Evolutionary conservation across 164 flowering plant genomes (phyloP).

Genomic region (Litsea cubeba): DNA sequence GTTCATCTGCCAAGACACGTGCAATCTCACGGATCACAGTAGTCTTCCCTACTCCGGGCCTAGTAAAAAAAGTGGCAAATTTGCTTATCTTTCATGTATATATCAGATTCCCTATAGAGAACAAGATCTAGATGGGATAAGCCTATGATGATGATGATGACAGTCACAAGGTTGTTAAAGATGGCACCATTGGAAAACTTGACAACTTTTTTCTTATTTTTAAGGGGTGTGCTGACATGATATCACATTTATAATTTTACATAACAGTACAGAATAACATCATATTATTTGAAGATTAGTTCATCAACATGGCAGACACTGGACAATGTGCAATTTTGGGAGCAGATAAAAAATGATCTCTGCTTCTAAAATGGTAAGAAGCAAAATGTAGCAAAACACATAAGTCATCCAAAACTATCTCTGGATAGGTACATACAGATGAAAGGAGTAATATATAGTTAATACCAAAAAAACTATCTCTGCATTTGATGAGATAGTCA

Average conservation of each 20-base stretch:
- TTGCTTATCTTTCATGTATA: background rate
- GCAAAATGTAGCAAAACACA: no score
- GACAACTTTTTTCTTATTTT: no score
- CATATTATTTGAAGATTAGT: background rate
- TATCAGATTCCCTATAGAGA: no score
- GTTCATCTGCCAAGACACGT: constrained; percentile 58
- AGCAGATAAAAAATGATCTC: background rate
- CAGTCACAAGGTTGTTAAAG: background rate
- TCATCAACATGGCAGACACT: background rate
- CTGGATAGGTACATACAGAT: background rate
- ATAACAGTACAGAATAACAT: background rate
- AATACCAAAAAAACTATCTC: background rate
- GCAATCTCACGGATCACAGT: constrained; percentile 75
- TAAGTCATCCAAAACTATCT: no score
- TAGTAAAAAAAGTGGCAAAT: constrained; percentile 13
- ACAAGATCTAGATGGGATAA: no score
- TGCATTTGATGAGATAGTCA: background rate
- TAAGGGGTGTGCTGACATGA: background rate
- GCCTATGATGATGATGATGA: background rate
- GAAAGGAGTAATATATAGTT: no score
- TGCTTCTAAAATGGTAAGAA: no score
- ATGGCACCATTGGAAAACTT: background rate
- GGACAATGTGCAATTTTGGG: background rate
- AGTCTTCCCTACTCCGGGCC: constrained; percentile 82
- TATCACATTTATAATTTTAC: no score